A percentile compares a stretch with the other conserved stretches of the same genome.
Conservation (phyloP, 2,329 filamentous ascomycete species). For the Trichoderma asperellum region DNA sequence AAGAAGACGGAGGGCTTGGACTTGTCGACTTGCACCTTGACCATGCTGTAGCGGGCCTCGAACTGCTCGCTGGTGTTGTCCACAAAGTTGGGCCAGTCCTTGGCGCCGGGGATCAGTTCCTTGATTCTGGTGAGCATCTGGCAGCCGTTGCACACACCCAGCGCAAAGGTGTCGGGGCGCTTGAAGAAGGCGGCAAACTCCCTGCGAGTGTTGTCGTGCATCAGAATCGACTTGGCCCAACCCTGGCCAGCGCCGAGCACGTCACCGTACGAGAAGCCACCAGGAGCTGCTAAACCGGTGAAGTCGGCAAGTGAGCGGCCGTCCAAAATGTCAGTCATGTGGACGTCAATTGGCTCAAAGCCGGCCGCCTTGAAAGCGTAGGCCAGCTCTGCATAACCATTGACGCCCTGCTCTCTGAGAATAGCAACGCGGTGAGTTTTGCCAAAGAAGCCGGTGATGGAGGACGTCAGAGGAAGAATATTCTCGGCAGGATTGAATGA, state of each 20-base stretch:
- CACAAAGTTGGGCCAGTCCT: conserved; percentile 83
- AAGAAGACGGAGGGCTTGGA: conserved; percentile 76
- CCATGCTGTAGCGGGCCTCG: conserved; percentile 86
- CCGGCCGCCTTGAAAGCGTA: conserved; percentile 92
- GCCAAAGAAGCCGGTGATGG: conserved; percentile 56
- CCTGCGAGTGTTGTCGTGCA: conserved; percentile 74
- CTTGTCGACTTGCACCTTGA: conserved; percentile 67
- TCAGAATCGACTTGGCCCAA: conserved; percentile 91
- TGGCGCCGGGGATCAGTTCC: conserved; percentile 82
- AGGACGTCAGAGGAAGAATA: conserved; percentile 63
- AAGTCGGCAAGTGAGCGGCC: conserved; percentile 82
- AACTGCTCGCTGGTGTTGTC: conserved; percentile 86
- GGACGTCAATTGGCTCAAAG: conserved; percentile 89
- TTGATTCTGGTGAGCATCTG: conserved; percentile 85
- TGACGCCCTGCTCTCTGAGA: conserved; percentile 92
- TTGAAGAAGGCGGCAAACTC: conserved; percentile 87
- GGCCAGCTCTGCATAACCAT: conserved; percentile 96
- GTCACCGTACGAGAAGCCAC: conserved; percentile 94
- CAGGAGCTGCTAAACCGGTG: conserved; percentile 88
- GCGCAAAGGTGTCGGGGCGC: conserved; percentile 83
- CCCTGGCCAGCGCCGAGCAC: conserved; percentile 87
- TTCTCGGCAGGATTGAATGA: conserved; percentile 79
- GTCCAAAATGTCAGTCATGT: conserved; percentile 91
- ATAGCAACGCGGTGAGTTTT: conserved; percentile 80
- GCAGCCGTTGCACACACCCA: conserved; percentile 97